phyloP scores from a whole-genome alignment of 1,139 yeast genomes.

The Spathaspora sp. region DNA sequence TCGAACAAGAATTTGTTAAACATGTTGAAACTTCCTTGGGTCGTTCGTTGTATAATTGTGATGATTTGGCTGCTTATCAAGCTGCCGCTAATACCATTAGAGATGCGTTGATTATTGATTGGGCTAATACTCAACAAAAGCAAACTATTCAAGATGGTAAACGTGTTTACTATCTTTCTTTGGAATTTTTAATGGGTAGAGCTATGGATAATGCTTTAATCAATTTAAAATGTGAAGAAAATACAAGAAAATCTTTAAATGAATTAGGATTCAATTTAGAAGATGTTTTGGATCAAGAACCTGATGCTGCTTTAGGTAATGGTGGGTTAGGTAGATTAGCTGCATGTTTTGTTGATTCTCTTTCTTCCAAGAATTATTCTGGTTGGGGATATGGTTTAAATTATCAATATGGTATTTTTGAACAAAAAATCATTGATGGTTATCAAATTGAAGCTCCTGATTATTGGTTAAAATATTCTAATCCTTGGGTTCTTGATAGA shows the following conservation, averaged over 20 bases:
- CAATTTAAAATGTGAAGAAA: conserved; percentile 59
- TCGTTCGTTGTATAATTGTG: conserved; percentile 88
- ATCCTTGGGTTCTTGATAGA: conserved; percentile 93
- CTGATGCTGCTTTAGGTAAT: conserved; percentile 93
- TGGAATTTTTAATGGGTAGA: conserved; percentile 93
- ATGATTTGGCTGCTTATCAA: conserved; percentile 87
- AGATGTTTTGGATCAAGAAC: conserved; percentile 82
- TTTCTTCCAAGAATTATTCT: conserved; percentile 82
- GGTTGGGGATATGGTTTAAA: conserved; percentile 98
- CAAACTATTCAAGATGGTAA: conserved; percentile 85
- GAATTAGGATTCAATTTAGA: conserved; percentile 87
- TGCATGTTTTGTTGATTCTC: conserved; percentile 89
- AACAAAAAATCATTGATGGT: conserved; percentile 87
- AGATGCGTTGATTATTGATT: conserved; percentile 77
- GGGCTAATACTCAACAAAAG: conserved; percentile 92
- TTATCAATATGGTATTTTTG: conserved; percentile 90
- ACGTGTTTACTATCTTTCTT: conserved; percentile 80
- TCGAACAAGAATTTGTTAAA: conserved; percentile 70
- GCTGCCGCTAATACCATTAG: conserved; percentile 80
- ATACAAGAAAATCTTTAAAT: conserved; percentile 55
- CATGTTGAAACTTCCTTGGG: conserved; percentile 92
- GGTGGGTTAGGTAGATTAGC: conserved; percentile 96
- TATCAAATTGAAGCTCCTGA: conserved; percentile 94
- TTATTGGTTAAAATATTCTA: conserved; percentile 84
- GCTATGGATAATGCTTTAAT: conserved; percentile 93